Evolutionary conservation across 2,329 filamentous ascomycete species (phyloP).

Genomic region (Verticillium isaacii): DNA sequence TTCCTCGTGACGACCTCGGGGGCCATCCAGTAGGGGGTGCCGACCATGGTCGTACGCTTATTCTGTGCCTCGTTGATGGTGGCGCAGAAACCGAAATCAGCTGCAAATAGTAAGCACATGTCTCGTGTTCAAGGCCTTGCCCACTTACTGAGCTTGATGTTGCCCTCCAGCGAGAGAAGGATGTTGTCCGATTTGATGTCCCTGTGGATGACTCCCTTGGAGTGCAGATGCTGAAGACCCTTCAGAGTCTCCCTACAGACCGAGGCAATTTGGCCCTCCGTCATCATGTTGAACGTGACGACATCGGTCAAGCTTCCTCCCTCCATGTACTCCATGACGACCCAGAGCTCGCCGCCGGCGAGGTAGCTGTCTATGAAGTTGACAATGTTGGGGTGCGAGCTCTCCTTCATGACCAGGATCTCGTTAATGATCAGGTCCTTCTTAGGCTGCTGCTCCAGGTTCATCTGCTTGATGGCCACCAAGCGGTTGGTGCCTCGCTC

Average conservation of each 20-base stretch:
- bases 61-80: conserved; percentile 97
- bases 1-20: conserved; percentile 96
- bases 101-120: conserved; percentile 42
- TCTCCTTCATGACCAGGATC: conserved; percentile 98
- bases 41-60: conserved; percentile 98
- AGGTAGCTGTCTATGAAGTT: conserved; percentile 99
- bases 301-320: conserved; percentile 96
- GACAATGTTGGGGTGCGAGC: conserved; percentile 96
- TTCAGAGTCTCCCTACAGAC: conserved; percentile 91
- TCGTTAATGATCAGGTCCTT: conserved; percentile 99
- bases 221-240: conserved; percentile 91
- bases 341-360: conserved; percentile 87
- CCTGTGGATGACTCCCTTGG: conserved; percentile 95
- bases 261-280: conserved; percentile 91
- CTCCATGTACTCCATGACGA: conserved; percentile 99
- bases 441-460: conserved; percentile 95
- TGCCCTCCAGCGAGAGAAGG: conserved; percentile 84
- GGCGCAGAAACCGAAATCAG: conserved; percentile 97
- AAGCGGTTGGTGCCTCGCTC: conserved; percentile 78
- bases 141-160: conserved; percentile 88
- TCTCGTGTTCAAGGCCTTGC: not conserved
- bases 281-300: conserved; percentile 99
- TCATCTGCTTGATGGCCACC: conserved; percentile 99
- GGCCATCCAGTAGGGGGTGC: conserved; percentile 99
- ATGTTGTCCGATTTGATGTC: conserved; percentile 99